These are phyloP conservation scores for Xylaria bambusicola DNA, from an alignment of 495 filamentous ascomycete species.

Conservation along the genomic window DNA sequence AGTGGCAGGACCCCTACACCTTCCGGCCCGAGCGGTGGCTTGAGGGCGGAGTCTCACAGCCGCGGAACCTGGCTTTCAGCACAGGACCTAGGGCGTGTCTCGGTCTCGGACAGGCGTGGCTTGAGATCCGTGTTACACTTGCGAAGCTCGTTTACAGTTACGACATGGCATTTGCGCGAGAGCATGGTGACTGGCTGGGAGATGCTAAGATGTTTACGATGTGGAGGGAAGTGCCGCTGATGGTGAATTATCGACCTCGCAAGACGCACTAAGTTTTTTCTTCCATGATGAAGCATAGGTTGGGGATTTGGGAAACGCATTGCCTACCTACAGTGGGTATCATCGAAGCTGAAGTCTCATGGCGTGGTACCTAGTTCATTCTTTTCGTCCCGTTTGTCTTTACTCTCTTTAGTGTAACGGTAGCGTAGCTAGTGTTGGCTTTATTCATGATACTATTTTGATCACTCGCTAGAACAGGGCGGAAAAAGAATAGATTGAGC, in stretches of 20 bases:
- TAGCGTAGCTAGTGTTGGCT: too few relatives aligned
- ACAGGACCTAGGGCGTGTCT: conserved; percentile 31
- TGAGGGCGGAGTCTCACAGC: conserved; percentile 28
- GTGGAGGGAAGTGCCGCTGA: conserved; percentile 41
- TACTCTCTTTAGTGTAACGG: too few relatives aligned
- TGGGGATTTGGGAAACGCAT: too few relatives aligned
- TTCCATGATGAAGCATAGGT: too few relatives aligned
- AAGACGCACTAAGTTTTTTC: background rate
- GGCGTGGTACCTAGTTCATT: too few relatives aligned
- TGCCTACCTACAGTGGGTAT: too few relatives aligned
- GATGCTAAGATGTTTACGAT: conserved; percentile 34
- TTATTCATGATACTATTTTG: too few relatives aligned
- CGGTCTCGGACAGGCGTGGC: conserved; percentile 36
- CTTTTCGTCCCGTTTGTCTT: too few relatives aligned
- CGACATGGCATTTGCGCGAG: conserved; percentile 36
- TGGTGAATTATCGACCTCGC: conserved; percentile 23
- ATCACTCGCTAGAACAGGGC: too few relatives aligned
- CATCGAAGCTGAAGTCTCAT: too few relatives aligned
- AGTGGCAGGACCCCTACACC: conserved; percentile 32
- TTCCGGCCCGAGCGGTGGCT: conserved; percentile 40
- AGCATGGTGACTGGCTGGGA: conserved; percentile 35
- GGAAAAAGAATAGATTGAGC: too few relatives aligned
- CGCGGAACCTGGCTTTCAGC: conserved; percentile 33
- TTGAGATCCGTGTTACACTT: conserved; percentile 41
- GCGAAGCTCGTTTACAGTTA: conserved; percentile 36